These are phyloP conservation scores for Lachnellula arida DNA, from an alignment of 2,329 filamentous ascomycete genomes.

Conservation along the genomic window DNA sequence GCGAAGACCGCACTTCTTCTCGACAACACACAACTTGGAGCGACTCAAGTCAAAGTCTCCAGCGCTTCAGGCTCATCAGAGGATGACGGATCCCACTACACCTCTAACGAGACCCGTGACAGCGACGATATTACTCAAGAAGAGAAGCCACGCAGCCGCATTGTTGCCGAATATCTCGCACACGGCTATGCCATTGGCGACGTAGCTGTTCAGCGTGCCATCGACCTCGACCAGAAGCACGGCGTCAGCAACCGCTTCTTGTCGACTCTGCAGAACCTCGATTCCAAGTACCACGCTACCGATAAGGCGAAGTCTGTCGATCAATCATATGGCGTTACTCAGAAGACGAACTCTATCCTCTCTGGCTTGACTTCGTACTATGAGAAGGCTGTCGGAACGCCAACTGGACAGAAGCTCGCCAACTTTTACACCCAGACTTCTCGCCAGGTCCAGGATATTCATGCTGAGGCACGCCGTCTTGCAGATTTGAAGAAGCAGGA, in stretches of 20 bases:
- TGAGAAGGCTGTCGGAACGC: conserved; percentile 83
- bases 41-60: conserved; percentile 74
- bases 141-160: conserved; percentile 91
- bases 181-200: conserved; percentile 78
- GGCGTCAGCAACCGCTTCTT: conserved; percentile 80
- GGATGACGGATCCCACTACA: conserved; percentile 52
- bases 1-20: conserved; percentile 95
- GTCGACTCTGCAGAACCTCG: conserved; percentile 67
- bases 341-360: conserved; percentile 61
- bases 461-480: conserved; percentile 81
- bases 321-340: conserved; percentile 74
- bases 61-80: conserved; percentile 59
- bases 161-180: conserved; percentile 93
- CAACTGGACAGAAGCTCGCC: conserved; percentile 82
- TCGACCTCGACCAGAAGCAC: conserved; percentile 86
- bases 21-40: conserved; percentile 91
- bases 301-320: conserved; percentile 84
- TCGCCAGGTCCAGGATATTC: conserved; percentile 91
- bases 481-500: conserved; percentile 77
- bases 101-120: conserved; percentile 52
- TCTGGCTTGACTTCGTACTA: conserved; percentile 82
- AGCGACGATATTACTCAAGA: conserved; percentile 79
- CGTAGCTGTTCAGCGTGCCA: conserved; percentile 71
- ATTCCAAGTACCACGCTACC: conserved; percentile 80
- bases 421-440: conserved; percentile 81